phyloP scores from a whole-genome alignment of 257 asterid genomes.

The Sherardia arvensis region DNA sequence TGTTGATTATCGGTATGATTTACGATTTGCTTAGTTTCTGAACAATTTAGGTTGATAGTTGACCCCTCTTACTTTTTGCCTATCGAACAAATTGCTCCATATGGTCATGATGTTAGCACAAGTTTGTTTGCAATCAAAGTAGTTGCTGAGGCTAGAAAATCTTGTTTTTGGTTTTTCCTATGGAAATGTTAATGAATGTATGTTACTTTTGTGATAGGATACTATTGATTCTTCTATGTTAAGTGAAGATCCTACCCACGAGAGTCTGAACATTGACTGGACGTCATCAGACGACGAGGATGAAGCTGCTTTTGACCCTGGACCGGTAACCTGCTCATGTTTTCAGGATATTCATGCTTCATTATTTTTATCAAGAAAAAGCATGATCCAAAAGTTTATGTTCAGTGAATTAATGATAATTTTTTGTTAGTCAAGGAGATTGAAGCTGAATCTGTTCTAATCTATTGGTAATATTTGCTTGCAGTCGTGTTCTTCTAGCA shows the following conservation, averaged over 20 bases:
- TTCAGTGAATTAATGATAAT: too few relatives aligned
- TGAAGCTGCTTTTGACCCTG: background rate
- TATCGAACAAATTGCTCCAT: background rate
- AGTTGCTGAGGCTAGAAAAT: background rate
- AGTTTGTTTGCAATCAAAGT: background rate
- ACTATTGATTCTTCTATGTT: background rate
- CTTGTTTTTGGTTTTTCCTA: background rate
- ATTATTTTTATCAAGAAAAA: too few relatives aligned
- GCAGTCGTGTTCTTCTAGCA: conserved; percentile 1
- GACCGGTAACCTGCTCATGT: background rate
- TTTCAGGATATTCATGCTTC: background rate
- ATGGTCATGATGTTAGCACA: background rate
- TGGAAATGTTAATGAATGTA: background rate
- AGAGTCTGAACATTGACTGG: background rate
- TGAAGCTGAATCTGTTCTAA: background rate
- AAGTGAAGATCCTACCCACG: background rate
- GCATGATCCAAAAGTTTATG: too few relatives aligned
- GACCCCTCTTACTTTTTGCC: too few relatives aligned
- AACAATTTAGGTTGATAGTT: background rate
- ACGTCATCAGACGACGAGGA: background rate
- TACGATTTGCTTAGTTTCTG: background rate
- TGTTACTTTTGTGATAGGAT: background rate
- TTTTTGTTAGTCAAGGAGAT: too few relatives aligned
- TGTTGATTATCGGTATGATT: background rate
- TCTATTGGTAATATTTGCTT: background rate